Conservation (phyloP, 768 basidiomycete species). For the Clitopilus hobsonii region DNA sequence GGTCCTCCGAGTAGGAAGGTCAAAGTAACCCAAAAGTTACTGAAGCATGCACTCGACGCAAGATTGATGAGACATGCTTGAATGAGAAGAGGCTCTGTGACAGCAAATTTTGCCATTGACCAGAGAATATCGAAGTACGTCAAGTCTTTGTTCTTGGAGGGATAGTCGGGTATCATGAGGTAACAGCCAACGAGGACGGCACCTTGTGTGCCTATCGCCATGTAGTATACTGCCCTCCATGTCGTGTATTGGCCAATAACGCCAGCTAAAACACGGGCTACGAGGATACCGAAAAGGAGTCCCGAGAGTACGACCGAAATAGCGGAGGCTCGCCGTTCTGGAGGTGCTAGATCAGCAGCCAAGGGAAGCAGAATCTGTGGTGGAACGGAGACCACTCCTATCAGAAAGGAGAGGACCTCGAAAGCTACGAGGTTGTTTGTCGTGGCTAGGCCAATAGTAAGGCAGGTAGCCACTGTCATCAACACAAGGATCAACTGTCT, state of each 20-base stretch:
- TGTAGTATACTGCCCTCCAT: conserved; percentile 76
- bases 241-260: conserved; percentile 67
- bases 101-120: conserved; percentile 72
- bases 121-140: conserved; percentile 66
- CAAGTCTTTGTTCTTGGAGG: conserved; percentile 62
- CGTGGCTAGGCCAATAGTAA: conserved; percentile 71
- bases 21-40: conserved; percentile 66
- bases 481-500: conserved; percentile 64
- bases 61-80: conserved; percentile 64
- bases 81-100: conserved; percentile 75
- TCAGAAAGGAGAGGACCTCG: conserved; percentile 63
- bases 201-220: conserved; percentile 68
- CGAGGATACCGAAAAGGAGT: conserved; percentile 67
- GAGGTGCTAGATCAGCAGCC: conserved; percentile 79
- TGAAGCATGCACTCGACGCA: conserved; percentile 54
- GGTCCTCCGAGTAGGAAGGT: conserved; percentile 78
- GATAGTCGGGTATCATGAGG: conserved; percentile 76
- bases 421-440: conserved; percentile 57
- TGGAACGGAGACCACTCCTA: conserved; percentile 67
- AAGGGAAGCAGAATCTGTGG: conserved; percentile 75
- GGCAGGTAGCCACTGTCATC: conserved; percentile 42
- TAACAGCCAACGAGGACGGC: conserved; percentile 57
- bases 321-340: conserved; percentile 66
- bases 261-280: conserved; percentile 72
- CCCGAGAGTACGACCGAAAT: conserved; percentile 70